These are phyloP conservation scores for Puccinia polysora DNA, from an alignment of 1,284 basidiomycete species.

Conservation along the genomic window DNA sequence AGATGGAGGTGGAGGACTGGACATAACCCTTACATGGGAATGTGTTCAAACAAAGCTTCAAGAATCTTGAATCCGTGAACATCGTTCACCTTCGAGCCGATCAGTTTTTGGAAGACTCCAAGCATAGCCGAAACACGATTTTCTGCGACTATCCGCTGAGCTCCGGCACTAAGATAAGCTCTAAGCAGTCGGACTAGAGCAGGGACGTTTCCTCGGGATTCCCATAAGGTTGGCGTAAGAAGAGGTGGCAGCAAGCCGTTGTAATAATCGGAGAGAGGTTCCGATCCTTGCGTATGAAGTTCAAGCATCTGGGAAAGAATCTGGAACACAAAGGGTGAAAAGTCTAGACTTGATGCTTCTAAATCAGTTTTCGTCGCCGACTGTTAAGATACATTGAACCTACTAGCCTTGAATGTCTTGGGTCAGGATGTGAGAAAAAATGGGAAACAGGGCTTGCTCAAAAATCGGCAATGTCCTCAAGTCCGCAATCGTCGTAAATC, in stretches of 20 bases:
- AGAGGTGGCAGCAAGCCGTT: conserved; percentile 73
- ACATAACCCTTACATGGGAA: conserved; percentile 22
- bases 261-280: conserved; percentile 69
- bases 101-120: conserved; percentile 86
- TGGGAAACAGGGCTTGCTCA: conserved; percentile 70
- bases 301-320: conserved; percentile 93
- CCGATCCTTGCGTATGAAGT: conserved; percentile 59
- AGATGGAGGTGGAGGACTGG: background rate
- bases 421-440: conserved; percentile 80
- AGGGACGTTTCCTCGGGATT: conserved; percentile 90
- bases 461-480: conserved; percentile 67
- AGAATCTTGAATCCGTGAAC: conserved; percentile 85
- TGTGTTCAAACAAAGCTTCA: conserved; percentile 67
- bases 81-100: conserved; percentile 84
- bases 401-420: conserved; percentile 81
- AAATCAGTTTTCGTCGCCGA: background rate
- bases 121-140: conserved; percentile 75
- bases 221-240: conserved; percentile 82
- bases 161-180: conserved; percentile 74
- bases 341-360: conserved; percentile 62
- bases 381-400: background rate
- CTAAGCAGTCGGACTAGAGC: conserved; percentile 83
- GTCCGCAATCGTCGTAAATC: conserved; percentile 72
- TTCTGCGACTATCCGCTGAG: conserved; percentile 64
- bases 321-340: conserved; percentile 96